These are phyloP conservation scores for Pseudocohnilembus persalinus DNA, from an alignment of 169 alveolate species.

Conservation along the genomic window DNA sequence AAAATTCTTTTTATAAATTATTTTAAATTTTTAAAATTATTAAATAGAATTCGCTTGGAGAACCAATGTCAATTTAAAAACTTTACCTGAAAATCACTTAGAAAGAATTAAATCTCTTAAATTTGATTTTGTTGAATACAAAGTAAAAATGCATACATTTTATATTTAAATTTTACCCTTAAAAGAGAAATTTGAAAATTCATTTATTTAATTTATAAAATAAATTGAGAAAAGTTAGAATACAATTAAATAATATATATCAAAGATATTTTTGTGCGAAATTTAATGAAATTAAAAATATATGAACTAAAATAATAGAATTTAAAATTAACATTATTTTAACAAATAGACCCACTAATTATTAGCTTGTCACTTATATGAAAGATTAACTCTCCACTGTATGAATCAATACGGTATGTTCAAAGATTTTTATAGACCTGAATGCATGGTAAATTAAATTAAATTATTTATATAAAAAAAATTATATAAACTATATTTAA, in stretches of 20 bases:
- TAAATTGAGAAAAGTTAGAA: too few species aligned
- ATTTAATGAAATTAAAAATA: too few species aligned
- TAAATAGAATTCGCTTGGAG: constrained; percentile 31
- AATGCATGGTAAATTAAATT: constrained; percentile 24
- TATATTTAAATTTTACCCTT: background rate
- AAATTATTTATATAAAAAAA: background rate
- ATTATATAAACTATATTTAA: background rate
- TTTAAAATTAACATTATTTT: constrained; percentile 1
- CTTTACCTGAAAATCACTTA: constrained; percentile 45
- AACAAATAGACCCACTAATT: constrained; percentile 35
- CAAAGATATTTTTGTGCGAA: too few species aligned
- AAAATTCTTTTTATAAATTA: background rate
- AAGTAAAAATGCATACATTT: constrained; percentile 19
- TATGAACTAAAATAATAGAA: too few species aligned
- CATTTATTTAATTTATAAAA: too few species aligned
- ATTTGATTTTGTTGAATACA: constrained; percentile 51
- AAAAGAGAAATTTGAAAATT: background rate
- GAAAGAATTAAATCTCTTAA: constrained; percentile 27
- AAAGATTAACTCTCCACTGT: constrained; percentile 48
- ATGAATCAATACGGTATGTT: constrained; percentile 47
- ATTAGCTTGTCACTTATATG: constrained; percentile 46
- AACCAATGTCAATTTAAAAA: constrained; percentile 25
- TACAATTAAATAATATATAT: too few species aligned
- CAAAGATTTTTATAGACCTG: constrained; percentile 47
- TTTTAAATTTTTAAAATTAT: too few species aligned